Conservation (phyloP, 192 early-diverging fungal genomes). For the Coemansia sp. region DNA sequence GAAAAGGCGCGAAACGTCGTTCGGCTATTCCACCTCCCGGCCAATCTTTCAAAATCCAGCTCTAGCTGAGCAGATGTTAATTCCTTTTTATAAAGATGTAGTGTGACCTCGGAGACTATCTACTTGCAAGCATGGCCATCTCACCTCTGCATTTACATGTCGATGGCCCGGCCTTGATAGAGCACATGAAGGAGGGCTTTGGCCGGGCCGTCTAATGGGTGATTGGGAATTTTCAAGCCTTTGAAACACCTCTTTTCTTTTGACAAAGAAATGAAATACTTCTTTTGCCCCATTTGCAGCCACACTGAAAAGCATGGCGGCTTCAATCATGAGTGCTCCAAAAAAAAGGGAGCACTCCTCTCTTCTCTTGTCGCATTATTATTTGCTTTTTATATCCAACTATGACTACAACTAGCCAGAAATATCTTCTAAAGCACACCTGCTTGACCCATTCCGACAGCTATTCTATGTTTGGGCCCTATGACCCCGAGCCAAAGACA, state of each 20-base stretch:
- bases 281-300: neutral
- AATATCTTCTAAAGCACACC: neutral
- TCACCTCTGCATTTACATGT: too few species aligned
- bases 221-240: neutral
- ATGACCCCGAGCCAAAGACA: neutral
- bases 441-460: neutral
- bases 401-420: neutral
- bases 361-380: neutral
- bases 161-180: neutral
- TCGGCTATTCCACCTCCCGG: conserved; percentile 62
- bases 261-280: neutral
- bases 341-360: neutral
- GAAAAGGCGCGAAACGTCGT: conserved; percentile 77
- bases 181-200: neutral
- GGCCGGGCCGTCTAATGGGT: neutral
- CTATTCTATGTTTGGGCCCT: neutral
- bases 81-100: neutral
- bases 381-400: neutral
- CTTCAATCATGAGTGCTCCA: neutral
- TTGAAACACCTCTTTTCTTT: neutral
- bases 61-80: conserved; percentile 4
- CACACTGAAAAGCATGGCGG: neutral
- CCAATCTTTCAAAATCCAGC: neutral
- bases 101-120: neutral
- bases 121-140: too few species aligned